Conservation (phyloP, 2,329 filamentous ascomycete species). For the Exserohilum turcica region DNA sequence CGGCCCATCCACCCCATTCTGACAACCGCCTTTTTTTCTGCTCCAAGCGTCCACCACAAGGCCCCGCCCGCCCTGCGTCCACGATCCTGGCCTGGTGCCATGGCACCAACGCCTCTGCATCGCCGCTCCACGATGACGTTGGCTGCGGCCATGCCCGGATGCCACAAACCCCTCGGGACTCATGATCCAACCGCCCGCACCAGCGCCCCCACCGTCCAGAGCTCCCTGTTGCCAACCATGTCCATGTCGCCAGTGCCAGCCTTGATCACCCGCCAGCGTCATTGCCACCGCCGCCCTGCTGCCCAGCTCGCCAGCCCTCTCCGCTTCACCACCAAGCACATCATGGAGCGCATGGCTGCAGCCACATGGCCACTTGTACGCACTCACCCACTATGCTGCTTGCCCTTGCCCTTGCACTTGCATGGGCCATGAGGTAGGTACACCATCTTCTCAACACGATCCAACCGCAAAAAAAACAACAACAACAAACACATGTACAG, state of each 20-base stretch:
- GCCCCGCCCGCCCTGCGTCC: background rate
- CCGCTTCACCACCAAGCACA: background rate
- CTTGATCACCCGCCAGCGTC: background rate
- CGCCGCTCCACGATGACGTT: background rate
- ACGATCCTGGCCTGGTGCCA: background rate
- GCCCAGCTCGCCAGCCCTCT: background rate
- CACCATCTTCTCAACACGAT: background rate
- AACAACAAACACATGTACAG: background rate
- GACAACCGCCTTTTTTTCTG: background rate
- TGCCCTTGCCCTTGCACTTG: too few relatives aligned
- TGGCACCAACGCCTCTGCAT: slow-evolving; percentile 4
- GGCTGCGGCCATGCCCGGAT: background rate
- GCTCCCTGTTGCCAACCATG: background rate
- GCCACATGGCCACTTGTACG: too few relatives aligned
- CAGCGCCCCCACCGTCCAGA: background rate
- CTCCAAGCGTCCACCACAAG: background rate
- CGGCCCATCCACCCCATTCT: slow-evolving; percentile 2
- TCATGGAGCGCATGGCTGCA: background rate
- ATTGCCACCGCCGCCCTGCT: background rate
- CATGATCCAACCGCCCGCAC: background rate
- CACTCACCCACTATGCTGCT: too few relatives aligned
- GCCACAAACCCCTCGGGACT: background rate
- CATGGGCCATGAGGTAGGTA: background rate
- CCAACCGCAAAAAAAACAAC: background rate
- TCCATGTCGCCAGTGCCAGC: background rate